Base-by-base conservation (phyloP, 2,329 filamentous ascomycete species). In the Aspergillus fumigatus region DNA sequence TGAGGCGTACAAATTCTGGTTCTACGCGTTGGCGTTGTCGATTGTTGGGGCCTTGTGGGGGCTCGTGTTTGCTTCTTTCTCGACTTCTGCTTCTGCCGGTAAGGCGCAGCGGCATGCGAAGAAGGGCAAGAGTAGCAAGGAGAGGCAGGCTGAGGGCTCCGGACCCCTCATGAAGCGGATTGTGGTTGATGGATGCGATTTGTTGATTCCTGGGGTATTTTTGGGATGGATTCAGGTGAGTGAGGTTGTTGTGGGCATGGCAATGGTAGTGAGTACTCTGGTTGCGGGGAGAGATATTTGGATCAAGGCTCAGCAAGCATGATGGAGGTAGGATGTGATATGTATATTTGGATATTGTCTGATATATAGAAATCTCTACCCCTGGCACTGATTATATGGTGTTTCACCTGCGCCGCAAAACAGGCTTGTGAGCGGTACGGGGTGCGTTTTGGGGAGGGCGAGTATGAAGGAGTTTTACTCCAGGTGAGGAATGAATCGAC, bases 1-100 rank as follows among this genome's bases (percentile, higher is more conserved):
- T 23, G 85, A 90, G 72, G 83, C 82, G 0, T 84, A 88, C 72
- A 81, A 84, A 52, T 86, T 88, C 71, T 92, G 88, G 88, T 82
- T 90, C 60, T 82, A 85, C 41, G 81, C 81, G 0, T 74, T 90
- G 23, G 73, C 73, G 10, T 80, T 82, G 56, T 83, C 80, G 0
- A 72, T 83, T 0, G 45, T 80, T 2, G 66, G 67, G 0, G 59
- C 63, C 10, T 29, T 67, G 0, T 70, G 65, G 62, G 60, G 60
- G 4, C 52, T 70, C 38, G 45, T 65, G 23, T 59, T 61, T 47
- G 26, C 21, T 19, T 41, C 60, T 10, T 6, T n/a, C 70, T 68
- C n/a, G n/a, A 50, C 60, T 48, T 59, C 77, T 11, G 17, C 49
- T 40, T 23, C 50, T 35, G n/a, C 1, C 3, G 41, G 41, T 19